These are phyloP conservation scores for Polyporus arcularius DNA, from an alignment of 768 basidiomycete genomes.

Conservation along the genomic window DNA sequence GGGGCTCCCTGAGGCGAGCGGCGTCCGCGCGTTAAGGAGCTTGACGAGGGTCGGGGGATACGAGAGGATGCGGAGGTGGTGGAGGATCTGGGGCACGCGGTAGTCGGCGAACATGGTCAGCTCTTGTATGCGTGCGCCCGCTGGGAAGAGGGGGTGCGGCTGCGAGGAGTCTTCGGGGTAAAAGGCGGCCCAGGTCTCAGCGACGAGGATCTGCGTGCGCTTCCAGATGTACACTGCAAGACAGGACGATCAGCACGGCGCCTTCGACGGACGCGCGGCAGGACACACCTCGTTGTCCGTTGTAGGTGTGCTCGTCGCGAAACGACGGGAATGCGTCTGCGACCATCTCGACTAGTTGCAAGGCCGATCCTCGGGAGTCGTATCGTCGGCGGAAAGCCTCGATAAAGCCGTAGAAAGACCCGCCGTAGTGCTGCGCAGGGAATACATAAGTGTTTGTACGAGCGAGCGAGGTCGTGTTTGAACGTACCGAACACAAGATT, in stretches of 20 bases:
- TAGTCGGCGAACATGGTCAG: conserved; percentile 97
- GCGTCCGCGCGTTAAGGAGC: conserved; percentile 45
- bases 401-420: conserved; percentile 70
- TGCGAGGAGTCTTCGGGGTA: conserved; percentile 51
- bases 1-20: conserved; percentile 54
- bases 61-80: conserved; percentile 74
- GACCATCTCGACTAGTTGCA: conserved; percentile 74
- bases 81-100: conserved; percentile 86
- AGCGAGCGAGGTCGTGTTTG: no score
- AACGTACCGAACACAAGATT: conserved; percentile 67
- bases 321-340: conserved; percentile 73
- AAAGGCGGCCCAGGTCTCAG: conserved; percentile 92
- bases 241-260: not conserved
- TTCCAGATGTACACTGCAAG: conserved; percentile 81
- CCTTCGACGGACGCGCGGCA: not conserved
- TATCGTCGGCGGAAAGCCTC: conserved; percentile 57
- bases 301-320: conserved; percentile 63
- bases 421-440: conserved; percentile 55
- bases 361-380: conserved; percentile 59
- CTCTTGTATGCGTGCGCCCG: conserved; percentile 62
- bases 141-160: conserved; percentile 75
- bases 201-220: conserved; percentile 87
- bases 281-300: conserved; percentile 58
- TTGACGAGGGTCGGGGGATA: conserved; percentile 67
- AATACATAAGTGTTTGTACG: no score